These are phyloP conservation scores for Jatropha podagrica DNA, from an alignment of 441 rosid genomes.

Conservation along the genomic window DNA sequence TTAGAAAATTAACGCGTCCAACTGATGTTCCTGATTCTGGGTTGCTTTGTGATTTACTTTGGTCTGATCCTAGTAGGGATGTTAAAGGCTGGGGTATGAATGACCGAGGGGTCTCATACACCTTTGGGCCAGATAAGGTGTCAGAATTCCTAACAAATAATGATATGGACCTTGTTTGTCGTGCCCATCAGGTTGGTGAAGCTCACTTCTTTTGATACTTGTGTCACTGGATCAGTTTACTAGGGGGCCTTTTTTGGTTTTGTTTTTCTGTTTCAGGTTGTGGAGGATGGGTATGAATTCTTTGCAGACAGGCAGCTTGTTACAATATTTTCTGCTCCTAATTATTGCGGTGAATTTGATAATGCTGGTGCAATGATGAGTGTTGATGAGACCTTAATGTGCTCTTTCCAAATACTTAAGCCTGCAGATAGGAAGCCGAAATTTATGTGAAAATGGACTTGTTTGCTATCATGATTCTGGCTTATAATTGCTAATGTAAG, in stretches of 20 bases:
- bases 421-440: slow-evolving; percentile 77
- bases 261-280: slow-evolving; percentile 49
- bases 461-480: neutral
- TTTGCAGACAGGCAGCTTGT: slow-evolving; percentile 92
- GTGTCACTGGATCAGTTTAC: neutral
- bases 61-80: slow-evolving; percentile 95
- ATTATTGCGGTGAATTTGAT: slow-evolving; percentile 96
- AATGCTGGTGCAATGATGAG: slow-evolving; percentile 98
- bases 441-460: slow-evolving; percentile 38
- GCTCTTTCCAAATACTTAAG: slow-evolving; percentile 95
- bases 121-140: slow-evolving; percentile 87
- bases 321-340: slow-evolving; percentile 91
- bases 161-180: slow-evolving; percentile 92
- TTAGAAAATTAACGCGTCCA: slow-evolving; percentile 76
- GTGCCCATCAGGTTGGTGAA: slow-evolving; percentile 84
- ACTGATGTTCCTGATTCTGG: slow-evolving; percentile 82
- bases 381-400: slow-evolving; percentile 81
- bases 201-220: slow-evolving; percentile 1
- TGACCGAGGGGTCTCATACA: slow-evolving; percentile 90
- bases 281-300: slow-evolving; percentile 97
- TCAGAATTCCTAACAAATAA: slow-evolving; percentile 68
- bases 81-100: slow-evolving; percentile 92
- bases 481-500: slow-evolving; percentile 19
- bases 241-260: neutral
- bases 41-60: slow-evolving; percentile 88